These are phyloP conservation scores for Vaccinium macrocarpon DNA, from an alignment of 148 eudicot genomes.

Conservation along the genomic window DNA sequence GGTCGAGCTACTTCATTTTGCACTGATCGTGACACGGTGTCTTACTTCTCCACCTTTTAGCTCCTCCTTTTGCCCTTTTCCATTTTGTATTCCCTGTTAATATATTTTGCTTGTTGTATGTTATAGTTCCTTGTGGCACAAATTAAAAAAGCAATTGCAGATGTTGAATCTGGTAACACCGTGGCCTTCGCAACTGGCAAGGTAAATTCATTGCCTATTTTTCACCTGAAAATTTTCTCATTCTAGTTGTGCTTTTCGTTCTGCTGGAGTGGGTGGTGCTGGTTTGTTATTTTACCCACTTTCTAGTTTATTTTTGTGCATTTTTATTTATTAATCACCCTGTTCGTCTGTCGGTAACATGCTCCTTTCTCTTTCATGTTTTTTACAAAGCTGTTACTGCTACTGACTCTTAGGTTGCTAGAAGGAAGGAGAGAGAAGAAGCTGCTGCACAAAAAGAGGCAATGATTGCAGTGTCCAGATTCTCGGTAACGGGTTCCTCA, in stretches of 20 bases:
- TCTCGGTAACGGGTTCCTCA: conserved; percentile 26
- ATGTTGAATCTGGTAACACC: conserved; percentile 43
- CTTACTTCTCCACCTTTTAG: conserved; percentile 10
- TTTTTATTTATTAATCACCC: not conserved
- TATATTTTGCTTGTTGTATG: conserved; percentile 7
- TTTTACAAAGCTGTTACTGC: conserved; percentile 12
- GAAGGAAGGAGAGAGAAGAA: conserved; percentile 55
- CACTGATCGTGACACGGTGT: conserved; percentile 49
- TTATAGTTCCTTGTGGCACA: conserved; percentile 48
- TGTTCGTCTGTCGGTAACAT: not conserved
- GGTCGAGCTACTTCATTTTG: conserved; percentile 51
- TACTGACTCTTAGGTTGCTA: conserved; percentile 35
- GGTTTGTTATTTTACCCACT: not conserved
- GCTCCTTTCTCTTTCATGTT: not conserved
- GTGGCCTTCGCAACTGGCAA: conserved; percentile 51
- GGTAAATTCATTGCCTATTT: conserved; percentile 23
- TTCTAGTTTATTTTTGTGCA: not conserved
- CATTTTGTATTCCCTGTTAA: not conserved
- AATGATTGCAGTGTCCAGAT: conserved; percentile 30
- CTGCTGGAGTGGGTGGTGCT: not conserved
- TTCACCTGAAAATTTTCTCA: not conserved
- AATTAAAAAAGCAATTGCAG: conserved; percentile 48
- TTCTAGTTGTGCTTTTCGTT: not conserved
- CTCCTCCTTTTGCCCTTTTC: not conserved
- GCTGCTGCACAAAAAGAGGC: conserved; percentile 45